Evolutionary conservation across 495 filamentous ascomycete species (phyloP).

Genomic region (Neurospora africana): DNA sequence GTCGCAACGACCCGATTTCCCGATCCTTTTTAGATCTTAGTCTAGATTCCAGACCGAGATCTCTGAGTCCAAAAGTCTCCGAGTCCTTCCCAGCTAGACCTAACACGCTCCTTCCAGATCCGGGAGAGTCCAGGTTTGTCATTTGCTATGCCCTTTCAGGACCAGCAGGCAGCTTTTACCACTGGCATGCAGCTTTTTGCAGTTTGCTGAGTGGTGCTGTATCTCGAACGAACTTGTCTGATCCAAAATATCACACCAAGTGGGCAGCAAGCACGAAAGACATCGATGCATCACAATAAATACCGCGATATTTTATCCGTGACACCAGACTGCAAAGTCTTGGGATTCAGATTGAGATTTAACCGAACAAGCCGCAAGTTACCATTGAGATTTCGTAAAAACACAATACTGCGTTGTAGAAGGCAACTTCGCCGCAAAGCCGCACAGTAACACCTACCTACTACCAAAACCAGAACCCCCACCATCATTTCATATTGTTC

Average conservation of each 20-base stretch:
- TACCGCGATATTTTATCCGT: too few relatives aligned
- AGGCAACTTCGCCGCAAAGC: not conserved
- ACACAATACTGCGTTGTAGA: too few relatives aligned
- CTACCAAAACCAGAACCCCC: not conserved
- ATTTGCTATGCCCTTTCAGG: not conserved
- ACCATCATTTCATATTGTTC: not conserved
- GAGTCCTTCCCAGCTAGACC: not conserved
- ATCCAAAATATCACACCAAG: too few relatives aligned
- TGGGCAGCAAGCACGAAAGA: too few relatives aligned
- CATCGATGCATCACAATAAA: too few relatives aligned
- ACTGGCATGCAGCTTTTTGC: not conserved
- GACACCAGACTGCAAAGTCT: too few relatives aligned
- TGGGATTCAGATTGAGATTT: not conserved
- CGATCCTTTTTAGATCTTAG: not conserved
- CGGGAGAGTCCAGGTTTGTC: not conserved
- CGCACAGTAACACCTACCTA: not conserved
- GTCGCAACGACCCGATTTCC: not conserved
- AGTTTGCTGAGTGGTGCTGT: not conserved
- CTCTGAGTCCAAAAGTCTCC: not conserved
- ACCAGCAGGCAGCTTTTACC: not conserved
- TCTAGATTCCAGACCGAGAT: not conserved
- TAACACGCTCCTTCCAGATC: not conserved
- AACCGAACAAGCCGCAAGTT: not conserved
- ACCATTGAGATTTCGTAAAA: too few relatives aligned
- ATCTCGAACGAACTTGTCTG: not conserved